Evolutionary conservation across 179 eudicot species (phyloP).

Genomic region (Beta macrorhiza): DNA sequence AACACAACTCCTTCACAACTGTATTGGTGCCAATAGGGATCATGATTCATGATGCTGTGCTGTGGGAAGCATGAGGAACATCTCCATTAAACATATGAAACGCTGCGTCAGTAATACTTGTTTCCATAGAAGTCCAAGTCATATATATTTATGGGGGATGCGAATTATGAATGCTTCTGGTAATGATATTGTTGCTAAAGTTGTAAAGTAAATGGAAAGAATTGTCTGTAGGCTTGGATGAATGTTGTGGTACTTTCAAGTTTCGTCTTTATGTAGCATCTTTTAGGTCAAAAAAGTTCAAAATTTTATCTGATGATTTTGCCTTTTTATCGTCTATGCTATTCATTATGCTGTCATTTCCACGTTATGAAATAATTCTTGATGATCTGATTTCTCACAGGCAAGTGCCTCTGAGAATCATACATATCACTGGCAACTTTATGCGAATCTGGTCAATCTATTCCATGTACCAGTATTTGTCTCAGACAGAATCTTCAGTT

Average conservation of each 20-base stretch:
- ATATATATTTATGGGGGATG: not conserved
- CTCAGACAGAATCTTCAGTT: slow-evolving; percentile 80
- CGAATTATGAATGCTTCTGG: not conserved
- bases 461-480: slow-evolving; percentile 80
- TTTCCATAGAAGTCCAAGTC: not conserved
- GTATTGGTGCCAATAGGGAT: not conserved
- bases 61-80: not conserved
- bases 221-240: not conserved
- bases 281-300: not conserved
- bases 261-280: not conserved
- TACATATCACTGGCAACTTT: slow-evolving; percentile 73
- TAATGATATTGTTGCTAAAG: not conserved
- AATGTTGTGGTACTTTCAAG: not conserved
- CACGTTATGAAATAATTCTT: not conserved
- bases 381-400: slow-evolving; percentile 34
- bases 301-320: not conserved
- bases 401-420: slow-evolving; percentile 76
- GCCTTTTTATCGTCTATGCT: not conserved
- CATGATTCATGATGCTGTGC: not conserved
- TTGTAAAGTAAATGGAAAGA: not conserved
- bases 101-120: not conserved
- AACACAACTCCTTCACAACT: not conserved
- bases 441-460: slow-evolving; percentile 96
- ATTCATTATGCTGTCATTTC: not conserved
- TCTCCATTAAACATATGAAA: not conserved